These are phyloP conservation scores for Isatis lusitanica DNA, from an alignment of 441 rosid species.

Conservation along the genomic window DNA sequence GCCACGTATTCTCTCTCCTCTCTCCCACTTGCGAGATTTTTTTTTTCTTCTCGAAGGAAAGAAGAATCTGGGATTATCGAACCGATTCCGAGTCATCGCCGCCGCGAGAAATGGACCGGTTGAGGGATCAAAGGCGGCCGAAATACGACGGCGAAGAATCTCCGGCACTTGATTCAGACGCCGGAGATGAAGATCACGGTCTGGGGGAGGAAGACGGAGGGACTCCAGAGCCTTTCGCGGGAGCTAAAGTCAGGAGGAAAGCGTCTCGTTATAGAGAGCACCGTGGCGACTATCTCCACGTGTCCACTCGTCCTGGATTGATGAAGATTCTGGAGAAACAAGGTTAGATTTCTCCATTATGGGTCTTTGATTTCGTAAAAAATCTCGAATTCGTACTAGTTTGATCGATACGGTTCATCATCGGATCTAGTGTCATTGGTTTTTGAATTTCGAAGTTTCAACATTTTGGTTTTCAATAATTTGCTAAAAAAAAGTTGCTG, in stretches of 20 bases:
- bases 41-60: background rate
- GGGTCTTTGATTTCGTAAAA: background rate
- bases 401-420: background rate
- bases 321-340: conserved; percentile 80
- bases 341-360: conserved; percentile 43
- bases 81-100: background rate
- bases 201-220: conserved; percentile 27
- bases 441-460: background rate
- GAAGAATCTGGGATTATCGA: background rate
- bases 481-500: too few relatives aligned
- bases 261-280: conserved; percentile 77
- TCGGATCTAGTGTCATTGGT: conserved; percentile 15
- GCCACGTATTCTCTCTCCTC: conserved; percentile 25
- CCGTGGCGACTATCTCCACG: conserved; percentile 79
- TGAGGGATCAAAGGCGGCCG: conserved; percentile 48
- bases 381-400: too few relatives aligned
- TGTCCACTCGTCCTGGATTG: conserved; percentile 62
- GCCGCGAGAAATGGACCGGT: conserved; percentile 41
- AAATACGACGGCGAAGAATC: conserved; percentile 55
- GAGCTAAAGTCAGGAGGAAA: conserved; percentile 72
- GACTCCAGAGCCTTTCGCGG: conserved; percentile 80
- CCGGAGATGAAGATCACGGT: conserved; percentile 28
- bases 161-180: conserved; percentile 40
- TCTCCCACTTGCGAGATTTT: conserved; percentile 2
- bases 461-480: background rate